Percentiles rank a stretch among this genome's conserved stretches.
phyloP scores from a whole-genome alignment of 2,329 filamentous ascomycete genomes.

The Alternaria sp. region DNA sequence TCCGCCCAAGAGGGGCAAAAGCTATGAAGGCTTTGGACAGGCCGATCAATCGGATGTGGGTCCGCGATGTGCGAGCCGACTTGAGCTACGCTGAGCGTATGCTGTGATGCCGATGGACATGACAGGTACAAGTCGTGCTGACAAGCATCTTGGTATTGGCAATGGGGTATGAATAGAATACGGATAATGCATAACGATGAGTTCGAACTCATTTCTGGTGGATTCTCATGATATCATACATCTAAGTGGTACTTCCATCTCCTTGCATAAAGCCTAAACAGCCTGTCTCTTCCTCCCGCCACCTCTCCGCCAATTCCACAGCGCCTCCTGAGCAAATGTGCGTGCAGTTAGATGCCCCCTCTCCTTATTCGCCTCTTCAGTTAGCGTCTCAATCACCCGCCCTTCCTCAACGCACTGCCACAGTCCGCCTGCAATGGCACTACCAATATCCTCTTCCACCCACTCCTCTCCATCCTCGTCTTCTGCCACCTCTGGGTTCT shows the following conservation, averaged over 20 bases:
- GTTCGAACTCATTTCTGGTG: not conserved
- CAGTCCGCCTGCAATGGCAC: slow-evolving; percentile 71
- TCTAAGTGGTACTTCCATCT: not conserved
- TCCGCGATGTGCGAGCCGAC: not conserved
- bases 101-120: not conserved
- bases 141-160: not conserved
- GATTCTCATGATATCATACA: not conserved
- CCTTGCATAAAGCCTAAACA: slow-evolving; percentile 43
- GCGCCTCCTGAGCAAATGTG: slow-evolving; percentile 84
- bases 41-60: not conserved
- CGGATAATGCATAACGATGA: not conserved
- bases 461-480: slow-evolving; percentile 38
- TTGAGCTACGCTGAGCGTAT: not conserved
- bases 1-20: slow-evolving; percentile 1
- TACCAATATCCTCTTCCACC: slow-evolving; percentile 48
- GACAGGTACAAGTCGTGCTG: no score
- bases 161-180: not conserved
- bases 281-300: slow-evolving; percentile 66
- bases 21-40: not conserved
- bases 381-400: slow-evolving; percentile 75
- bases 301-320: slow-evolving; percentile 86
- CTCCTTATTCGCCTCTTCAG: slow-evolving; percentile 73
- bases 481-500: slow-evolving; percentile 48
- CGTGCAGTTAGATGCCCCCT: slow-evolving; percentile 78
- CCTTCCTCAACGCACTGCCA: slow-evolving; percentile 82